These are phyloP conservation scores for Ogataea thermomethanolica DNA, from an alignment of 805 yeast species.

Conservation along the genomic window DNA sequence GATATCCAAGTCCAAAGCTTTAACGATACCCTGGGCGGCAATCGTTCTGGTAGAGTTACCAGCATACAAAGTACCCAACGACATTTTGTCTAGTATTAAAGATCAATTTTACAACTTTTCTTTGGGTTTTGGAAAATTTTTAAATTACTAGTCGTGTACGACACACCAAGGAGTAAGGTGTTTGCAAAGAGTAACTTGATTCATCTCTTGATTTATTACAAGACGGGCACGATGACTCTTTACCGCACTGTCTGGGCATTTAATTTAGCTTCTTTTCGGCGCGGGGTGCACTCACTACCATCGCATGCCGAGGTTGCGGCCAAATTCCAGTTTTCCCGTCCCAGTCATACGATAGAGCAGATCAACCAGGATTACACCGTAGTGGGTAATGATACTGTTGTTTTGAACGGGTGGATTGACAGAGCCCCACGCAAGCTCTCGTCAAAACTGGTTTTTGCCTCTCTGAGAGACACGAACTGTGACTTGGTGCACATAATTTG, in stretches of 20 bases:
- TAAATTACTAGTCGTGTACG: constrained; percentile 5
- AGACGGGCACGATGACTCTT: constrained; percentile 1
- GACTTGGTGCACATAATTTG: constrained; percentile 56
- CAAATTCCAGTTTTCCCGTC: constrained; percentile 29
- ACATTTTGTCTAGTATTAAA: constrained; percentile 24
- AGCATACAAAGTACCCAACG: constrained; percentile 35
- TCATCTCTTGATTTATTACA: neutral
- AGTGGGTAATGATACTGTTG: constrained; percentile 32
- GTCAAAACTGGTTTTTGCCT: constrained; percentile 63
- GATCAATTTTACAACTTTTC: constrained; percentile 3
- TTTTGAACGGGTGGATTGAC: constrained; percentile 82
- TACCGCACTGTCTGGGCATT: neutral
- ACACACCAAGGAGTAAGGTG: constrained; percentile 9
- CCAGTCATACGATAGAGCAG: constrained; percentile 27
- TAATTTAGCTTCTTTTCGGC: too few relatives aligned
- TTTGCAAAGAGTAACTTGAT: neutral
- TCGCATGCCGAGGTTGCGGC: constrained; percentile 18
- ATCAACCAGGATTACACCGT: constrained; percentile 12
- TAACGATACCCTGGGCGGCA: constrained; percentile 43
- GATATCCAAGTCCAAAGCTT: constrained; percentile 58
- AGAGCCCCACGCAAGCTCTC: constrained; percentile 69
- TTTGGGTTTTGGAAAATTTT: constrained; percentile 9
- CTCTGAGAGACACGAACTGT: constrained; percentile 71
- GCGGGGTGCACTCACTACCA: constrained; percentile 12
- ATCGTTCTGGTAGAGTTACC: constrained; percentile 31